A percentile compares a stretch with the other conserved stretches of the same genome.
These are phyloP conservation scores for Infundibulicybe gibba DNA, from an alignment of 768 basidiomycete genomes.

Conservation along the genomic window DNA sequence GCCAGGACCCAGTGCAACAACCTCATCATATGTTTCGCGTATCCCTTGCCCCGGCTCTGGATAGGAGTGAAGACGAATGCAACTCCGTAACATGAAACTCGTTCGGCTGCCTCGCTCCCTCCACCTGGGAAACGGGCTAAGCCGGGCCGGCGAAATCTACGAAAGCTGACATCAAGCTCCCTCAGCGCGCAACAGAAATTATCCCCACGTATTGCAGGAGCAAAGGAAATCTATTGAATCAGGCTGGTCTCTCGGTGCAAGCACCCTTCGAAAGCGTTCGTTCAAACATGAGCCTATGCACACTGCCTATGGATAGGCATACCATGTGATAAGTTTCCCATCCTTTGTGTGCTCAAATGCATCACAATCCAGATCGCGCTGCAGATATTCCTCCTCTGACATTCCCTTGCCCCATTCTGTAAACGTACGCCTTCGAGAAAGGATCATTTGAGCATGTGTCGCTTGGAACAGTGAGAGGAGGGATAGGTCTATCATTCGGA, in stretches of 20 bases:
- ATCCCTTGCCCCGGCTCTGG: conserved; percentile 49
- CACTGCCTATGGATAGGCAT: not conserved
- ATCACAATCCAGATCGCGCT: conserved; percentile 35
- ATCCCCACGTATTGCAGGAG: conserved; percentile 58
- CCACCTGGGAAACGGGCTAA: conserved; percentile 17
- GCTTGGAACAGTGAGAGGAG: conserved; percentile 43
- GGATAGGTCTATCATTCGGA: conserved; percentile 9
- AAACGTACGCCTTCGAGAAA: conserved; percentile 34
- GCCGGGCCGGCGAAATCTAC: conserved; percentile 26
- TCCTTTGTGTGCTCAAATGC: conserved; percentile 37
- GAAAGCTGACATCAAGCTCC: not conserved
- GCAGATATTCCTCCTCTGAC: conserved; percentile 41
- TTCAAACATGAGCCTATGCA: not conserved
- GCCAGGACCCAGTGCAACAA: conserved; percentile 57
- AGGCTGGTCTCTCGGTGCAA: conserved; percentile 49
- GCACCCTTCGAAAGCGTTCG: conserved; percentile 40
- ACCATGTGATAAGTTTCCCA: conserved; percentile 52
- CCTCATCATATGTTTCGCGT: conserved; percentile 61
- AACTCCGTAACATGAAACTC: conserved; percentile 45
- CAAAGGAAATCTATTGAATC: conserved; percentile 51
- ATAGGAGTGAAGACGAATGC: conserved; percentile 56
- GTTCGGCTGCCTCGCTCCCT: conserved; percentile 3
- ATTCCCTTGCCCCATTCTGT: conserved; percentile 41
- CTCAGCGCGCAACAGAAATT: not conserved
- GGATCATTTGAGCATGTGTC: conserved; percentile 39